phyloP scores from a whole-genome alignment of 345 rosid genomes.

The Nephelium lappaceum region DNA sequence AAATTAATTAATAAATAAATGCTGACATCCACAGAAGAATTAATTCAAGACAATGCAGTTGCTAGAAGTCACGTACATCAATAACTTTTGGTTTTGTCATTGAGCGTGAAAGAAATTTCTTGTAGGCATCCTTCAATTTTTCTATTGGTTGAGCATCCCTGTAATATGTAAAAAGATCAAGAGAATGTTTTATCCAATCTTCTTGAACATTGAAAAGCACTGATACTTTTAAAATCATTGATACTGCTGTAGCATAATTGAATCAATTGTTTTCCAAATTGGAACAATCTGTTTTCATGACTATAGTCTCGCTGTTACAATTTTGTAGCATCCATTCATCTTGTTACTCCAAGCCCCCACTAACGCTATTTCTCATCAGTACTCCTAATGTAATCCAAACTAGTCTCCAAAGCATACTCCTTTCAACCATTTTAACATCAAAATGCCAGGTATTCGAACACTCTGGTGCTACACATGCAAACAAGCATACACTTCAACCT shows the following conservation, averaged over 20 bases:
- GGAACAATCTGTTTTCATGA: background rate
- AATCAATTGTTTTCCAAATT: background rate
- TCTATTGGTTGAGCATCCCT: slow-evolving; percentile 81
- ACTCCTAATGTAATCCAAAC: background rate
- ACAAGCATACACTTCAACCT: background rate
- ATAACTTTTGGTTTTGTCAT: slow-evolving; percentile 47
- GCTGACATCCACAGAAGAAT: background rate
- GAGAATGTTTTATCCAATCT: background rate
- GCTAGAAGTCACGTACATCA: slow-evolving; percentile 46
- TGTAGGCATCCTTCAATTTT: slow-evolving; percentile 76
- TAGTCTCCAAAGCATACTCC: background rate
- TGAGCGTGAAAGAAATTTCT: slow-evolving; percentile 71
- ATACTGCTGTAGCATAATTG: too few relatives aligned
- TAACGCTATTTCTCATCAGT: background rate
- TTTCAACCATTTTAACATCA: background rate
- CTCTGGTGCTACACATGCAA: background rate
- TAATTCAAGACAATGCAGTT: background rate
- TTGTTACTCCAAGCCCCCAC: background rate
- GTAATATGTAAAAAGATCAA: background rate
- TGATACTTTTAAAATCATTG: background rate
- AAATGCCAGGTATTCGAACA: background rate
- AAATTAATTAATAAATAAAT: slow-evolving; percentile 11
- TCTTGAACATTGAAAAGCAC: background rate
- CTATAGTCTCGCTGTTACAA: background rate
- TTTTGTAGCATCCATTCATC: background rate